Evolutionary conservation across 768 basidiomycete species (phyloP).

Genomic region (Ramaria sp.): DNA sequence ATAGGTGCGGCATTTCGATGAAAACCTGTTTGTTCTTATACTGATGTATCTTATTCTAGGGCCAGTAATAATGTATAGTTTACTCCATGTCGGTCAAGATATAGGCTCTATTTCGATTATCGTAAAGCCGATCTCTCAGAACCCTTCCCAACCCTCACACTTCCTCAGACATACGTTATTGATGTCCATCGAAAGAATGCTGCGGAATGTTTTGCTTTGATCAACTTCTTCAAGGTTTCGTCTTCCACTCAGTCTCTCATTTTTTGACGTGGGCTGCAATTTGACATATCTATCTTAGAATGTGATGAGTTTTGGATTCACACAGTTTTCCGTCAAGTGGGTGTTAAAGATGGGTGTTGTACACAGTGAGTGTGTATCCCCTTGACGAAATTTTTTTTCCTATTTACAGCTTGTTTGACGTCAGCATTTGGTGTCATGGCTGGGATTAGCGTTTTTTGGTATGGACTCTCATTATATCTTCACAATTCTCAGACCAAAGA

Average conservation of each 20-base stretch:
- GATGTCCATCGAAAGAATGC: too few relatives aligned
- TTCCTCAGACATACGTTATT: slow-evolving; percentile 25
- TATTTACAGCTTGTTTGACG: background rate
- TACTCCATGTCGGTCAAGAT: slow-evolving; percentile 30
- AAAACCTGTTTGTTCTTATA: background rate
- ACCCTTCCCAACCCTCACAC: background rate
- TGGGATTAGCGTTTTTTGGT: background rate
- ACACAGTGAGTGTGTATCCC: background rate
- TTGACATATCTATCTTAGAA: slow-evolving; percentile 33
- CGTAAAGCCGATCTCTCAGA: slow-evolving; percentile 7
- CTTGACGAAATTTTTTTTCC: background rate
- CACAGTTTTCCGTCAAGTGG: too few relatives aligned
- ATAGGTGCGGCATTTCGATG: background rate
- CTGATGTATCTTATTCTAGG: background rate
- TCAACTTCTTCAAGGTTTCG: slow-evolving; percentile 29
- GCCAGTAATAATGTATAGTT: slow-evolving; percentile 3
- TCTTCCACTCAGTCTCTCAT: background rate
- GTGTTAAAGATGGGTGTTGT: slow-evolving; percentile 3
- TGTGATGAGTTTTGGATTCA: slow-evolving; percentile 30
- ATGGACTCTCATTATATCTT: background rate
- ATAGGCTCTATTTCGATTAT: slow-evolving; percentile 31
- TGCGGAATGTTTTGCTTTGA: too few relatives aligned
- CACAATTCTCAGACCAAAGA: background rate
- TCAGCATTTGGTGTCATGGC: background rate
- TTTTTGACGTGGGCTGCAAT: slow-evolving; percentile 29